These are phyloP conservation scores for Chenopodium suecicum DNA, from an alignment of 148 eudicot species.

Conservation along the genomic window DNA sequence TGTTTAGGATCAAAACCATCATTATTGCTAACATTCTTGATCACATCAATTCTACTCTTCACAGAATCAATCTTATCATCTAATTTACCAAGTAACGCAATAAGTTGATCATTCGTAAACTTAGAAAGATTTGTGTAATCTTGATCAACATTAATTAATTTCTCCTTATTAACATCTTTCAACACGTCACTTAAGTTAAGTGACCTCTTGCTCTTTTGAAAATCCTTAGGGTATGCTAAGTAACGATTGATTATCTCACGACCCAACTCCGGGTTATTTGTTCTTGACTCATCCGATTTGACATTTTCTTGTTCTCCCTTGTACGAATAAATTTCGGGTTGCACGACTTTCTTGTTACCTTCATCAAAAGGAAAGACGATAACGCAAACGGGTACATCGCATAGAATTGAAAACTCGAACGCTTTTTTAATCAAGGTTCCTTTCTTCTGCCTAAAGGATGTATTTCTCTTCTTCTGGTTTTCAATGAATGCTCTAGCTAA, in stretches of 20 bases:
- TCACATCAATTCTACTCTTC: conserved; percentile 17
- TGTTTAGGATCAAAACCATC: neutral
- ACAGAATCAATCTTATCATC: conserved; percentile 25
- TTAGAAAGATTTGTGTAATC: conserved; percentile 9
- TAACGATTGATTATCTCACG: conserved; percentile 23
- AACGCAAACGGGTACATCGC: conserved; percentile 27
- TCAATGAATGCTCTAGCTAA: conserved; percentile 25
- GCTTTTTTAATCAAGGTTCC: conserved; percentile 30
- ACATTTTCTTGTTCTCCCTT: neutral
- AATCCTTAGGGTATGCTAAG: neutral
- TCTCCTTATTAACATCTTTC: neutral
- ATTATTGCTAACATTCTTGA: neutral
- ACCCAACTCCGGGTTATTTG: conserved; percentile 2
- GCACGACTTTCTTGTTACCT: neutral
- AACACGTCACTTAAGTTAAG: conserved; percentile 20
- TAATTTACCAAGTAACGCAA: conserved; percentile 13
- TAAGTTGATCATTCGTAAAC: conserved; percentile 6
- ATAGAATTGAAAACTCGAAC: conserved; percentile 29
- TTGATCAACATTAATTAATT: neutral
- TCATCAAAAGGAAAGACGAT: conserved; percentile 29
- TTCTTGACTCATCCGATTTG: neutral
- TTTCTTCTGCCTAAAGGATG: conserved; percentile 12
- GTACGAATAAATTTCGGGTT: conserved; percentile 19
- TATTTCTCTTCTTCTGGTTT: conserved; percentile 15
- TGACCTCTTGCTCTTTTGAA: conserved; percentile 7